These are phyloP conservation scores for Talinum fruticosum DNA, from an alignment of 148 eudicot species.

Conservation along the genomic window DNA sequence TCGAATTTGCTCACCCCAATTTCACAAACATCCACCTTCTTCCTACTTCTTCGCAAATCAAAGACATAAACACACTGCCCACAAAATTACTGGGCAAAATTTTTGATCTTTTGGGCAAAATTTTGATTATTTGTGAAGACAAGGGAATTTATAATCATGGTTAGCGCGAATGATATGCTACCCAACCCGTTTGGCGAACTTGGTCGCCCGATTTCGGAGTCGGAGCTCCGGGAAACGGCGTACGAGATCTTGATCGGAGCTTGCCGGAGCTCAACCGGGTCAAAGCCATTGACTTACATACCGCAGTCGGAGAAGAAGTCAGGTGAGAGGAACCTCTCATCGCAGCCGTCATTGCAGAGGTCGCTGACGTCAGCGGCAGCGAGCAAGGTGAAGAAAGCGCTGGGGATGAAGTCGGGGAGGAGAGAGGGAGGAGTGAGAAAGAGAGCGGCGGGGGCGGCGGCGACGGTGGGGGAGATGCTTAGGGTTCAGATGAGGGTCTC, in stretches of 20 bases:
- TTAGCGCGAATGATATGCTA: slow-evolving; percentile 17
- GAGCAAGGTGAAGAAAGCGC: slow-evolving; percentile 78
- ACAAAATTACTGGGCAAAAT: neutral
- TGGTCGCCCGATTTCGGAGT: slow-evolving; percentile 35
- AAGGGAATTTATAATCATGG: slow-evolving; percentile 11
- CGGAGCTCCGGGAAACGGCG: slow-evolving; percentile 87
- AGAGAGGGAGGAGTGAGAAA: slow-evolving; percentile 11
- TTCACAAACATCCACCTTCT: neutral
- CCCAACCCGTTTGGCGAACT: slow-evolving; percentile 53
- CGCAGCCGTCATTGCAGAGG: slow-evolving; percentile 14
- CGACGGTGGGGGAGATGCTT: slow-evolving; percentile 61
- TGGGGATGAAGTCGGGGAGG: slow-evolving; percentile 64
- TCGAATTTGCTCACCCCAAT: slow-evolving; percentile 17
- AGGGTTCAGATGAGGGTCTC: slow-evolving; percentile 88
- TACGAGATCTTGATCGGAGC: slow-evolving; percentile 79
- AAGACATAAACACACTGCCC: neutral
- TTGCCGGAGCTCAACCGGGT: slow-evolving; percentile 62
- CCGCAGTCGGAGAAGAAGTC: slow-evolving; percentile 43
- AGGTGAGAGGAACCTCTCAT: slow-evolving; percentile 19
- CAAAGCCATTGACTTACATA: slow-evolving; percentile 63
- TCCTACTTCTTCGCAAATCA: neutral
- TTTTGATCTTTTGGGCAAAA: neutral
- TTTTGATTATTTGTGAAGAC: neutral
- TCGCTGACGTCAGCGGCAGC: slow-evolving; percentile 33
- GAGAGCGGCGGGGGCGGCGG: slow-evolving; percentile 28